Conservation (phyloP, 2,329 filamentous ascomycete genomes). For the Ustulina deusta region DNA sequence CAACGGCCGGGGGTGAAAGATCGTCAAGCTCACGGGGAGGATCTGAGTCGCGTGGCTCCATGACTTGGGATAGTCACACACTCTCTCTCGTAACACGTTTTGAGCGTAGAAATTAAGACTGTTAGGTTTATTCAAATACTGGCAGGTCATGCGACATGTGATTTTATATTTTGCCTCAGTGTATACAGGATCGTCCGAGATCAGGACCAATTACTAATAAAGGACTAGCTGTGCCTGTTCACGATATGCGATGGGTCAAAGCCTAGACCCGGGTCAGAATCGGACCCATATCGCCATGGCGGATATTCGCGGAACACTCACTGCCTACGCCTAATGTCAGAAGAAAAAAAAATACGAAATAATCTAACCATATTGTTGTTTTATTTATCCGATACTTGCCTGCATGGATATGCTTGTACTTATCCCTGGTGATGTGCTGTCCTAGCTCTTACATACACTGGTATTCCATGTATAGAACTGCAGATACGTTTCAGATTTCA, state of each 20-base stretch:
- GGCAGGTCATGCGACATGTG: not conserved
- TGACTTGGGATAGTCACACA: not conserved
- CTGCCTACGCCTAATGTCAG: not conserved
- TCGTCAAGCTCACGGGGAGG: constrained; percentile 33
- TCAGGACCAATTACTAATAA: not conserved
- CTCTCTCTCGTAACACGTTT: not conserved
- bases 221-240: not conserved
- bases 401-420: not conserved
- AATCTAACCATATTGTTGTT: not conserved
- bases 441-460: not conserved
- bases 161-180: constrained; percentile 3
- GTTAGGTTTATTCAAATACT: not conserved
- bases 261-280: not conserved
- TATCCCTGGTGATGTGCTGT: not conserved
- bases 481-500: too few relatives aligned
- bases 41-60: constrained; percentile 30
- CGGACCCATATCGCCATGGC: not conserved
- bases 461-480: not conserved
- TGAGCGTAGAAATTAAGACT: not conserved
- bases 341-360: not conserved
- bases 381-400: not conserved
- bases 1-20: not conserved
- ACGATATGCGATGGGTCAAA: not conserved
- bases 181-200: not conserved
- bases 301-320: constrained; percentile 8